These are phyloP conservation scores for Colletotrichum orchidophilum DNA, from an alignment of 2,329 filamentous ascomycete species.

Conservation along the genomic window DNA sequence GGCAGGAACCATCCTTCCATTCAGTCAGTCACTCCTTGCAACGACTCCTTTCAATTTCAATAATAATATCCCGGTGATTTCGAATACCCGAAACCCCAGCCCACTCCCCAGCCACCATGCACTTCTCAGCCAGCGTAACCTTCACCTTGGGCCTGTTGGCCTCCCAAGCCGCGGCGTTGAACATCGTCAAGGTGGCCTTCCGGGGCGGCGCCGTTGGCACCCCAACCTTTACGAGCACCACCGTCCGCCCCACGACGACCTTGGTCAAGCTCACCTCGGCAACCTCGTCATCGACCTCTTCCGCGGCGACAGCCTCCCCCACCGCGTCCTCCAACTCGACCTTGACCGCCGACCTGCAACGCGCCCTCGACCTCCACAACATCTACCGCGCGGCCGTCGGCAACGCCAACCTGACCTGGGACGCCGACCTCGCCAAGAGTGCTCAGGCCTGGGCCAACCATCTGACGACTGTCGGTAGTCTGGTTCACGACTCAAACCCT, in stretches of 20 bases:
- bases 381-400: not conserved
- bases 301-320: not conserved
- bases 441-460: slow-evolving; percentile 6
- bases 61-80: not conserved
- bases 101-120: not conserved
- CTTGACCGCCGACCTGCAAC: not conserved
- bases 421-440: not conserved
- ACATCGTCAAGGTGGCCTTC: not conserved
- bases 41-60: not conserved
- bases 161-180: not conserved
- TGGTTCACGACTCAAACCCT: not conserved
- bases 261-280: not conserved
- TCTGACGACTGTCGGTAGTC: not conserved
- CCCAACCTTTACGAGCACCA: not conserved
- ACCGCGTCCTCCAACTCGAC: not conserved
- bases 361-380: slow-evolving; percentile 12
- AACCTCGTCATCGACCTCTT: not conserved
- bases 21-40: not conserved
- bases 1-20: not conserved
- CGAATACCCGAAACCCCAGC: not conserved
- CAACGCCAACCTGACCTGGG: not conserved
- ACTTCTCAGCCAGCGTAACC: not conserved
- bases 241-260: not conserved
- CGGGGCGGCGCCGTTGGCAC: not conserved
- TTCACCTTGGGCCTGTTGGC: not conserved